Conservation (phyloP, 169 alveolate species). For the Plasmodium relictum region DNA sequence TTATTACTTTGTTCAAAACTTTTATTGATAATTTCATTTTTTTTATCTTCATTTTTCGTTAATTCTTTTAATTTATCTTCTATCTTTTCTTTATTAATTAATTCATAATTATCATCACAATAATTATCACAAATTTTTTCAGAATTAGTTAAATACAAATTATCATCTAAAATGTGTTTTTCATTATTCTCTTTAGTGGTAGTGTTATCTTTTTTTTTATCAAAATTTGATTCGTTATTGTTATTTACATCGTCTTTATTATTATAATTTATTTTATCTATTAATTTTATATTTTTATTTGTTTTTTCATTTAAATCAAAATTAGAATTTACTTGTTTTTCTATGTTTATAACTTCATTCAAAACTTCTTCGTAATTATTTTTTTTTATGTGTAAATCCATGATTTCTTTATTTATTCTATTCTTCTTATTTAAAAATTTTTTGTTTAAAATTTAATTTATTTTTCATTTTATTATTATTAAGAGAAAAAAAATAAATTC, state of each 20-base stretch:
- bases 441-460: background rate
- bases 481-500: background rate
- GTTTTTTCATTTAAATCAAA: background rate
- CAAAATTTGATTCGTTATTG: background rate
- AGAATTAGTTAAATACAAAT: background rate
- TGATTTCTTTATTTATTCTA: background rate
- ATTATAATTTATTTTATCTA: background rate
- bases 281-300: background rate
- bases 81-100: background rate
- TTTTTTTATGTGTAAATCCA: constrained; percentile 7
- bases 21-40: background rate
- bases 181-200: background rate
- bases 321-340: constrained; percentile 1
- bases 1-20: background rate
- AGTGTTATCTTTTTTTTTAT: background rate
- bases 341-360: background rate
- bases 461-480: background rate
- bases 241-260: background rate
- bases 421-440: background rate
- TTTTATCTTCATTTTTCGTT: background rate
- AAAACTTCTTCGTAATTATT: background rate
- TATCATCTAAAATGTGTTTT: background rate
- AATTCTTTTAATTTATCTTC: background rate
- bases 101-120: background rate
- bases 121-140: background rate